phyloP scores from a whole-genome alignment of 306 rosid genomes.

The Trichosanthes truncata region DNA sequence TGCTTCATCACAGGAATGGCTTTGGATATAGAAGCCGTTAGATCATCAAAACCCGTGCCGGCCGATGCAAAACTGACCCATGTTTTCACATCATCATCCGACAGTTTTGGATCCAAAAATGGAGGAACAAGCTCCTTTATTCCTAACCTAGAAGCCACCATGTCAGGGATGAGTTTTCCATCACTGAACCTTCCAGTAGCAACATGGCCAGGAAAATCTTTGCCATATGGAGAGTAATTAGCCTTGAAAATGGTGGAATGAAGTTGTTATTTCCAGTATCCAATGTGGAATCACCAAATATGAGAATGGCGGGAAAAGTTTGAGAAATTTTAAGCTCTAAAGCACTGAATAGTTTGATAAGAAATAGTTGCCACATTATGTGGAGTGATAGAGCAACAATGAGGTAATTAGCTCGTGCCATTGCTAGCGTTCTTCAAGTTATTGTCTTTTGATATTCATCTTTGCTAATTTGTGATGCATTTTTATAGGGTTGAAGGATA shows the following conservation, averaged over 20 bases:
- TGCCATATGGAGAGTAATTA: slow-evolving; percentile 50
- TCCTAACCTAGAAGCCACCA: slow-evolving; percentile 31
- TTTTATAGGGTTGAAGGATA: not conserved
- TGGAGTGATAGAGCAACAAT: not conserved
- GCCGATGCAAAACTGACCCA: slow-evolving; percentile 61
- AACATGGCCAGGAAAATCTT: slow-evolving; percentile 39
- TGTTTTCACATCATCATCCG: slow-evolving; percentile 33
- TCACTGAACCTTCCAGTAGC: slow-evolving; percentile 55
- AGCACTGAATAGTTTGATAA: not conserved
- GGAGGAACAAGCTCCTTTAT: slow-evolving; percentile 56
- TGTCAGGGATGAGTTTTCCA: slow-evolving; percentile 38
- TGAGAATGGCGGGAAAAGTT: slow-evolving; percentile 33
- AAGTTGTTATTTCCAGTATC: slow-evolving; percentile 62
- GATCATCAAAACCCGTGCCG: slow-evolving; percentile 42
- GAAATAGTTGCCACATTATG: not conserved
- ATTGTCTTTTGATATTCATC: not conserved
- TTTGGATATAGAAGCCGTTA: slow-evolving; percentile 17
- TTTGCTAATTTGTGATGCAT: not conserved
- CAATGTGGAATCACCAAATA: slow-evolving; percentile 55
- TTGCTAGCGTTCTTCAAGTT: not conserved
- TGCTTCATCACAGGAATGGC: slow-evolving; percentile 39
- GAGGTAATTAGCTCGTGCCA: not conserved
- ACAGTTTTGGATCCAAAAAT: slow-evolving; percentile 30
- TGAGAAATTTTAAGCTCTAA: not conserved
- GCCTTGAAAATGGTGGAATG: slow-evolving; percentile 28